Evolutionary conservation across 306 rosid species (phyloP), one percentile per base, ranked within the genome.

Genomic region (Luffa aegyptiaca): DNA sequence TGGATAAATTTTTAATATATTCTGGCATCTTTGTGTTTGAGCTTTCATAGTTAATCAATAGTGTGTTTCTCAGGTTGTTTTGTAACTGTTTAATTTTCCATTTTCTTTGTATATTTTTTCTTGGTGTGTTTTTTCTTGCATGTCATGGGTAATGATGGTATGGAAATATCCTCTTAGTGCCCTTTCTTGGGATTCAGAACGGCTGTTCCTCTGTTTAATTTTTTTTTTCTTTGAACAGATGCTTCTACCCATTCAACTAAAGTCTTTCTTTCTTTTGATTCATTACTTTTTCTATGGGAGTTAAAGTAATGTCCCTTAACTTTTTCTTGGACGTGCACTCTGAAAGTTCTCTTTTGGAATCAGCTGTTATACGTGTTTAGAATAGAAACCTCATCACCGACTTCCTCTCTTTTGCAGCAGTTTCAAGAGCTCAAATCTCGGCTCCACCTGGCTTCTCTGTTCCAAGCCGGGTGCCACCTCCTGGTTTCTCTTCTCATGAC

Each of bases 401-500:
- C 69, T 33, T 35, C 37, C 31, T 78, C 18, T 80, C n/a, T 59
- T 48, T 76, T 83, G 55, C 88, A 88, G 95, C 88, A 14, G 86
- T 76, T 86, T 80, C 97, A 17, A 91, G 97, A 86, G 85, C 93
- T 79, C 98, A 91, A 80, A 72, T 88, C 36, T 90, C 97, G 8
- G 98, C 89, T 4, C 97, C 98, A 8, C 98, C 97, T 49, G 97
- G 98, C 41, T 94, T 94, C 83, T 88, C 96, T 14, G 87, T 85
- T 78, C 93, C 97, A 44, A 90, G 85, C 84, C 81, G 94, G 88
- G 88, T 87, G 44, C 98, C 97, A 1, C 97, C 92, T 6, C 98
- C 97, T 0, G 98, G 98, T 48, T 94, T 92, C 81, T 84, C 93
- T 37, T 87, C 97, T 80, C 90, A 86, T 48, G 93, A 90, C 84